Base-by-base conservation (phyloP, 129 eudicot species). In the Helianthus tuberosus region DNA sequence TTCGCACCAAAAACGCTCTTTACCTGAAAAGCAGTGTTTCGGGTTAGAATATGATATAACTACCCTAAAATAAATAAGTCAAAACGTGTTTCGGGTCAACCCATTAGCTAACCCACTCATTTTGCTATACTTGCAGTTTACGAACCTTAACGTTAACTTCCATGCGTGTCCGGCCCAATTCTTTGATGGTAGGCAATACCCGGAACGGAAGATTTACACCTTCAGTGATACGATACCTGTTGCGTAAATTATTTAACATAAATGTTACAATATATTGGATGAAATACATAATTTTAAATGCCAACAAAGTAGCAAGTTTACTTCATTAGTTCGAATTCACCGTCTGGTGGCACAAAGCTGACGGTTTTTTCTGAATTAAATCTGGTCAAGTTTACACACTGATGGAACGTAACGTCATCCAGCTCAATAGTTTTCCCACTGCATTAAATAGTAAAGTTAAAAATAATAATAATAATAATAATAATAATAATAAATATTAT, bases 241-340 rank as follows among this genome's bases (percentile, higher is more conserved):
- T 41, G 61, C 11, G 16, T 4, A 70, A 66, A 64, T 64, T 54
- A 61, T 62, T 62, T 7, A 60, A 43, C 44, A 51, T 6, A 29
- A 38, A 52, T 17, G 60, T 23, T 5, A 69, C 49, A 46, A 32
- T 25, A n/a, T 75, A 50, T 50, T 53, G 20, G 14, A 32, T 17
- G 29, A 1, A 13, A 32, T 32, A 61, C 32, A 1, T 46, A 3
- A 67, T 11, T 11, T 17, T 15, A 63, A 38, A 69, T 49, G 61
- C 64, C 46, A 50, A 59, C 16, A 66, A 61, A 60, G 77, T 17
- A 11, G 36, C 12, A 62, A 75, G 66, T 88, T 83, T 88, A 94
- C 99, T 94, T 94, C 97, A 94, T 94, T 82, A 91, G 81, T 82
- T 94, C 99, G 72, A 94, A 94, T 94, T 94, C 99, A 78, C 99